These are phyloP conservation scores for Entomortierella lignicola DNA, from an alignment of 192 early-diverging fungal species.

Conservation along the genomic window DNA sequence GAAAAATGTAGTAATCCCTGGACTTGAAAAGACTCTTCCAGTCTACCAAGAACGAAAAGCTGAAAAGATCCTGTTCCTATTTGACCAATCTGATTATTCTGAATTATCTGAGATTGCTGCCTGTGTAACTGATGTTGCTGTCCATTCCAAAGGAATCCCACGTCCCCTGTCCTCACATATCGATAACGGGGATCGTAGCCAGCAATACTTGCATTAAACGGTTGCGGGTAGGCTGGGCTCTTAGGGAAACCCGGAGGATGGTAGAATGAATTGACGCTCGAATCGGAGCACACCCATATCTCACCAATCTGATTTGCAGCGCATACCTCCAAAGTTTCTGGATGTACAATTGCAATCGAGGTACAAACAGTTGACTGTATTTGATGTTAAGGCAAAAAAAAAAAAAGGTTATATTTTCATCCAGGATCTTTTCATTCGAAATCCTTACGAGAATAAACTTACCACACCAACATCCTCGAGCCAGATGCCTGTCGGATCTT, in stretches of 20 bases:
- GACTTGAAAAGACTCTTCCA: slow-evolving; percentile 75
- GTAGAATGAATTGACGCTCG: slow-evolving; percentile 59
- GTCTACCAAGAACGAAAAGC: slow-evolving; percentile 81
- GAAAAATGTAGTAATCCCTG: slow-evolving; percentile 78
- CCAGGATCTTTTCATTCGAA: too few relatives aligned
- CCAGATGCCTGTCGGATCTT: slow-evolving; percentile 61
- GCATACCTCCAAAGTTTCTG: slow-evolving; percentile 73
- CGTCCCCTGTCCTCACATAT: slow-evolving; percentile 84
- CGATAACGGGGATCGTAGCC: slow-evolving; percentile 65
- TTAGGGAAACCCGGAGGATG: slow-evolving; percentile 18
- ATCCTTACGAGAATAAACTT: slow-evolving; percentile 13
- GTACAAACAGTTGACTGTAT: slow-evolving; percentile 55
- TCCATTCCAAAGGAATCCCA: slow-evolving; percentile 85
- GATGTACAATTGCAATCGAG: slow-evolving; percentile 89
- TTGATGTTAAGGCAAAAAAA: too few relatives aligned
- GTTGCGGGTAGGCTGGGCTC: slow-evolving; percentile 24
- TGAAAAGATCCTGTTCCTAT: slow-evolving; percentile 53
- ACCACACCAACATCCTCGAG: slow-evolving; percentile 77
- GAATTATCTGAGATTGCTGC: slow-evolving; percentile 6
- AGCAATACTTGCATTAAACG: slow-evolving; percentile 63
- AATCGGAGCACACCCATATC: slow-evolving; percentile 84
- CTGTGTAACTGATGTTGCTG: slow-evolving; percentile 36
- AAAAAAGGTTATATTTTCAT: too few relatives aligned
- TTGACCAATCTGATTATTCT: slow-evolving; percentile 23
- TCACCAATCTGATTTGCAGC: slow-evolving; percentile 79